These are phyloP conservation scores for Cercospora sesami DNA, from an alignment of 2,329 filamentous ascomycete genomes.

Conservation along the genomic window DNA sequence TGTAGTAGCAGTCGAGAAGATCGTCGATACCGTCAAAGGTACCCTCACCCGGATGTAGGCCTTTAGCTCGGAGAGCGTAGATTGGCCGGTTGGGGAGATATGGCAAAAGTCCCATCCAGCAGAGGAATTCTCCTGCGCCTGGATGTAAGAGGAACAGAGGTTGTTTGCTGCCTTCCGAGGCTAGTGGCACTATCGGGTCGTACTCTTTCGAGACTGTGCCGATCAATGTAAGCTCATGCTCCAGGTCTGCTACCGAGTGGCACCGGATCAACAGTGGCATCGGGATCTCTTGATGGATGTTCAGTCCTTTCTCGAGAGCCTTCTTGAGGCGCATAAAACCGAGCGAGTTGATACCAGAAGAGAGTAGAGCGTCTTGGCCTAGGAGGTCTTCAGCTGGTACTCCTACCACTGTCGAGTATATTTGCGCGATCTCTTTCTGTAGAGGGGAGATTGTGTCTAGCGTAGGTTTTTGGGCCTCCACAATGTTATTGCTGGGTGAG, in stretches of 20 bases:
- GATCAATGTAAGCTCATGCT: slow-evolving; percentile 23
- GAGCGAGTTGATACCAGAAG: slow-evolving; percentile 23
- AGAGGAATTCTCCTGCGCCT: slow-evolving; percentile 43
- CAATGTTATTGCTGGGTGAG: not conserved
- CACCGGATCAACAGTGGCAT: slow-evolving; percentile 24
- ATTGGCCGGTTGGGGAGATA: slow-evolving; percentile 48
- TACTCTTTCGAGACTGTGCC: slow-evolving; percentile 31
- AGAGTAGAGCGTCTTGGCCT: slow-evolving; percentile 21
- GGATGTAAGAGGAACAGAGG: slow-evolving; percentile 44
- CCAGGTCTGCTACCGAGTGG: slow-evolving; percentile 24
- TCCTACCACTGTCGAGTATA: slow-evolving; percentile 23
- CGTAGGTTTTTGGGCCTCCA: not conserved
- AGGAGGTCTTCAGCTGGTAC: slow-evolving; percentile 17
- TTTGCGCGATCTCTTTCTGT: slow-evolving; percentile 24
- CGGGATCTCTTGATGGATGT: slow-evolving; percentile 26
- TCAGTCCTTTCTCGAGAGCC: slow-evolving; percentile 24
- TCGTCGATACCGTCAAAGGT: slow-evolving; percentile 45
- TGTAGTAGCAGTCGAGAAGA: slow-evolving; percentile 44
- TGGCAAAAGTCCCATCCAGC: slow-evolving; percentile 42
- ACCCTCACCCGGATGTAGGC: slow-evolving; percentile 47
- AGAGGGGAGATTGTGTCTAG: slow-evolving; percentile 18
- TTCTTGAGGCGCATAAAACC: slow-evolving; percentile 30
- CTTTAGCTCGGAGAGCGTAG: slow-evolving; percentile 50
- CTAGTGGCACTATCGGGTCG: slow-evolving; percentile 39
- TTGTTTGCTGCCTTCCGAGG: slow-evolving; percentile 31